Evolutionary conservation across 495 filamentous ascomycete genomes (phyloP).

Genomic region (Baudoinia panamericana): DNA sequence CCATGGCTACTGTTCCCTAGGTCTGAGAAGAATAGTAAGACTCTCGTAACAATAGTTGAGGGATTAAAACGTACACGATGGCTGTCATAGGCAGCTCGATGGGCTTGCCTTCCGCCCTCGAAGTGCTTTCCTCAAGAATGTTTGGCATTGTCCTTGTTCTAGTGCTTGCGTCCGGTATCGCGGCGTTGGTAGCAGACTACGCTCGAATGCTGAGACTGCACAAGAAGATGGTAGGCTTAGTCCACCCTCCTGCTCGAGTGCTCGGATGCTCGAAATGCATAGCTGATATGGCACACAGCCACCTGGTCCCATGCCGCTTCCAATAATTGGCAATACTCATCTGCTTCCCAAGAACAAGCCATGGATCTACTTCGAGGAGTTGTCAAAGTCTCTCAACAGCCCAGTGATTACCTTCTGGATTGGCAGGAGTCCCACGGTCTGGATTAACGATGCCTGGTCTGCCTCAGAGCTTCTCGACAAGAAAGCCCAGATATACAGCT

Average conservation of each 20-base stretch:
- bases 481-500: conserved; percentile 42
- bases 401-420: conserved; percentile 50
- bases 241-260: background rate
- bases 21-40: too few species aligned
- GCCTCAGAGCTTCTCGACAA: conserved; percentile 43
- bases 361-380: conserved; percentile 50
- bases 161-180: background rate
- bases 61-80: too few species aligned
- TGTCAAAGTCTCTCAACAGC: conserved; percentile 41
- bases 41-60: too few species aligned
- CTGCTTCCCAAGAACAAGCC: conserved; percentile 47
- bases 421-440: conserved; percentile 48
- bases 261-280: background rate
- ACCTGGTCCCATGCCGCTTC: conserved; percentile 40
- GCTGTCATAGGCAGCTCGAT: conserved; percentile 7
- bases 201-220: conserved; percentile 37
- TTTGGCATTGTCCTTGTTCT: background rate
- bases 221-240: conserved; percentile 28
- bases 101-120: conserved; percentile 4
- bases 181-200: conserved; percentile 34
- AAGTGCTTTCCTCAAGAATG: conserved; percentile 1
- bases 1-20: too few species aligned
- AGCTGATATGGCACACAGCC: conserved; percentile 30
- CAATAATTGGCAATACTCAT: conserved; percentile 42
- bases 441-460: conserved; percentile 52